Evolutionary conservation across 352 stramenopile genomes (phyloP), one percentile per base, ranked within the genome.

Genomic region (Globisporangium splendens): DNA sequence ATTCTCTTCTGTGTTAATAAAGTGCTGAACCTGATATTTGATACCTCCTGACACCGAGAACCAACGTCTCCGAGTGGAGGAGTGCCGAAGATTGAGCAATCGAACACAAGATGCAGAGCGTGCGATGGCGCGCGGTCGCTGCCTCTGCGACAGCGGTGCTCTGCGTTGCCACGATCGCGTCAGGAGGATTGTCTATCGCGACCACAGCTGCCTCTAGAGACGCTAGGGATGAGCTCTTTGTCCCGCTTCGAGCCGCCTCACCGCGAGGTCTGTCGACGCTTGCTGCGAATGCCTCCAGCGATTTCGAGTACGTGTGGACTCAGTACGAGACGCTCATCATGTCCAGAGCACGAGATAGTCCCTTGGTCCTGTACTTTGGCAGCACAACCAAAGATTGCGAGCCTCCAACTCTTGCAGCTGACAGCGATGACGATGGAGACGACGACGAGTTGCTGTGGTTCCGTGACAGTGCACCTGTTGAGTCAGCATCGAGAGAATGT

Each of bases 321-420:
- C 46, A 53, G 33, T 61, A 61, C 55, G 55, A 61, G 17, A 17
- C 48, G 46, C 38, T 54, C 20, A 15, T 61, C 15, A 22, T 59
- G 41, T 51, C 53, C 14, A 39, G 20, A 31, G 35, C 41, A 4
- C 53, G 53, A 41, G 39, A 20, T 2, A 31, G 1, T 8, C 53
- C 53, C 13, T 21, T 51, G 21, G 21, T 59, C 13, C 53, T 59
- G 28, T 61, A 42, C 46, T 61, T 61, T 17, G 22, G 54, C 21
- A 46, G 33, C 12, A 47, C 13, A 28, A n/a, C 42, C 39, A n/a
- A 31, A 24, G 48, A 54, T 28, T 54, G 49, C n/a, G 49, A 44
- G 22, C 14, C 6, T 12, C 3, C 12, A 2, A 13, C 11, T 51
- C 6, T 10, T 44, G 28, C 28, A 35, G 17, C 28, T 18, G n/a